These are phyloP conservation scores for Raddia guianensis DNA, from an alignment of 176 grass and related monocot genomes.

Conservation along the genomic window DNA sequence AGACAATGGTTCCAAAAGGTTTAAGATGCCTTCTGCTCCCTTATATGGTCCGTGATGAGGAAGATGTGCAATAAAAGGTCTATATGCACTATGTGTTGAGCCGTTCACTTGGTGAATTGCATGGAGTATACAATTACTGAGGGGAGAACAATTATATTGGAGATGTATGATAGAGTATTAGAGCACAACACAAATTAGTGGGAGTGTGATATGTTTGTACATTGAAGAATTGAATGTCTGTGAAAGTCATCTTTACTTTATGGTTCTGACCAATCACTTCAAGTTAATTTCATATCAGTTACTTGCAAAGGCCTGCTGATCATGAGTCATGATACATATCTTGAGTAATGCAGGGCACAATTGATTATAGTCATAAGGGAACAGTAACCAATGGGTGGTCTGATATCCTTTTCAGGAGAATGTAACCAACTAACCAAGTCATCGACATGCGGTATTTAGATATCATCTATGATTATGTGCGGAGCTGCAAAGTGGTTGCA, in stretches of 20 bases:
- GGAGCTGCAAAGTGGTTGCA: background rate
- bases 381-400: background rate
- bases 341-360: background rate
- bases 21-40: too few relatives aligned
- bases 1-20: too few relatives aligned
- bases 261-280: background rate
- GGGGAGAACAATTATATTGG: background rate
- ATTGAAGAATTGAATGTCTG: background rate
- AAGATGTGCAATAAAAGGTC: too few relatives aligned
- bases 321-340: too few relatives aligned
- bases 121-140: background rate
- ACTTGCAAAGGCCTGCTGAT: background rate
- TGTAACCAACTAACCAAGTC: background rate
- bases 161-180: background rate
- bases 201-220: too few relatives aligned
- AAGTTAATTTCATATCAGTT: background rate
- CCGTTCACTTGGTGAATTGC: background rate
- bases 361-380: background rate
- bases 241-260: background rate
- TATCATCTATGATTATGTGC: background rate
- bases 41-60: too few relatives aligned
- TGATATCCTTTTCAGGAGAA: background rate
- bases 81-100: too few relatives aligned
- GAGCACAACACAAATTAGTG: too few relatives aligned
- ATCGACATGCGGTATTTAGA: background rate